These are phyloP conservation scores for Ceratobasidium sp. DNA, from an alignment of 1,284 basidiomycete species.

Conservation along the genomic window DNA sequence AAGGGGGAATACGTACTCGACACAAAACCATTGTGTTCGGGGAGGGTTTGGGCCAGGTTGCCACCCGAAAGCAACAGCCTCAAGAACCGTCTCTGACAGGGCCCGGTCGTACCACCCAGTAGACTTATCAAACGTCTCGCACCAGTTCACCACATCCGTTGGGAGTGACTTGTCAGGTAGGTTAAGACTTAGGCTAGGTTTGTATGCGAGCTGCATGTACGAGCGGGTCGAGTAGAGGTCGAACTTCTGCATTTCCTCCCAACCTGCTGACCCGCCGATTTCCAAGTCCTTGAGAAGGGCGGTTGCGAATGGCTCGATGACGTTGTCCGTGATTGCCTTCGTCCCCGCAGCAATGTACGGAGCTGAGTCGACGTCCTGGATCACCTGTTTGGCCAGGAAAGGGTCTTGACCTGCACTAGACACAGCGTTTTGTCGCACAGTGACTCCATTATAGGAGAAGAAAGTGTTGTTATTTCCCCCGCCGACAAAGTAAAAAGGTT, in stretches of 20 bases:
- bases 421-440: conserved; percentile 10
- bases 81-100: conserved; percentile 2
- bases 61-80: conserved; percentile 4
- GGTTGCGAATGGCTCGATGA: conserved; percentile 33
- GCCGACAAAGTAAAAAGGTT: conserved; percentile 32
- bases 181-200: background rate
- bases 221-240: conserved; percentile 18
- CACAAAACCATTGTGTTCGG: background rate
- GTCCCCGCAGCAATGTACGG: conserved; percentile 31
- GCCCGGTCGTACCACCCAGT: conserved; percentile 27
- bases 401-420: background rate
- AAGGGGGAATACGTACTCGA: background rate
- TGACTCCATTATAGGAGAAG: conserved; percentile 20
- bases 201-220: background rate
- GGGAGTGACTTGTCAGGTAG: background rate
- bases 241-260: background rate
- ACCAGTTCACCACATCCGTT: background rate
- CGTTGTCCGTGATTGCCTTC: conserved; percentile 38
- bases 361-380: conserved; percentile 3
- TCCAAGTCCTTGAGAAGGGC: conserved; percentile 43
- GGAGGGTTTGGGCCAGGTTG: background rate
- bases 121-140: background rate
- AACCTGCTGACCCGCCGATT: background rate
- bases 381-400: conserved; percentile 22
- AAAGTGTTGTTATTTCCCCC: conserved; percentile 11